Base-by-base conservation (phyloP, 768 basidiomycete species). In the Xerocomellus dryophilus region DNA sequence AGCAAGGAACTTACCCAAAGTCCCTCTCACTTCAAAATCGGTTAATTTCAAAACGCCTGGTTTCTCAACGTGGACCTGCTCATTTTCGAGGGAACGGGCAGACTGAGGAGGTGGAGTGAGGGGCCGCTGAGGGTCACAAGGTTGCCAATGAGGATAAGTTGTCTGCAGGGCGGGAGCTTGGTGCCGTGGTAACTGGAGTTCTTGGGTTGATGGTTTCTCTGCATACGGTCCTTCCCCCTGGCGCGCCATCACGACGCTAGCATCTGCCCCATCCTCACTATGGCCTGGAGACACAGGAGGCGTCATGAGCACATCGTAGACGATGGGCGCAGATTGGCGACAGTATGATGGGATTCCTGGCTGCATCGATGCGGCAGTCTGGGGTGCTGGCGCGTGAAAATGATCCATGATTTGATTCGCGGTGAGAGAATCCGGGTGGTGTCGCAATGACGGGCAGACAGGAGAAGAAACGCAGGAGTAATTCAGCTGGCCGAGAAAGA, bases 21-120 rank as follows among this genome's bases (percentile, higher is more conserved):
- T 85, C 12, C 89, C 88, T 62, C 84, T 81, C 49, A 91, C 85
- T 68, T 92, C 88, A 59, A 93, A 92, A 66, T 90, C 88, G 6
- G 84, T 84, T 47, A 93, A 69, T 56, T 77, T 83, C 53, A 90
- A 74, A 18, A 70, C 59, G 17, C 86, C 86, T 6, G 74, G 66
- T 56, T 75, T 75, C 57, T 81, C 75, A 4, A 90, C 72, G 61
- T 85, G 87, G 36, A 83, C 81, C 62, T 77, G 72, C 61, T 90
- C 86, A 56, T 90, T 84, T 62, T 90, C 86, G 11, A 91, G 74
- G 40, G 83, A 73, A 53, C 84, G 76, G 20, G 75, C 74, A 4
- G 85, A 81, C 11, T 48, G 56, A 31, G 40, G 49, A n/a, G 76
- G 76, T 27, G 73, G 67, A 15, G 72, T 57, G 42, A 45, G 48